Conservation (phyloP, 768 basidiomycete genomes). For the Chalciporus pseudorubinellus region DNA sequence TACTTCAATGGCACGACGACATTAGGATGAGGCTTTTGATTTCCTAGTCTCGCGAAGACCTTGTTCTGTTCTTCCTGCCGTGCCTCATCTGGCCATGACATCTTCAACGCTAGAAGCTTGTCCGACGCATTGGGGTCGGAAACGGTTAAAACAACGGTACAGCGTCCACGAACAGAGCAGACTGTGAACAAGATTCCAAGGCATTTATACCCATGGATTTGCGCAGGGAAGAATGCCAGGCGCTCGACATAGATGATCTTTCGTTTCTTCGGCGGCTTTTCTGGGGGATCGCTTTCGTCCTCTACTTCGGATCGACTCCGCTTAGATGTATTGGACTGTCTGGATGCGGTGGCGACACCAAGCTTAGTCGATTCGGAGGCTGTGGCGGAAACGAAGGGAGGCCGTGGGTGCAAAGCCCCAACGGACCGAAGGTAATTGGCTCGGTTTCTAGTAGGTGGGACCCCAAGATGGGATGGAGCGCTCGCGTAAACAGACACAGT, state of each 20-base stretch:
- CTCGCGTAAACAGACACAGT: no score
- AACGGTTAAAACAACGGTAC: constrained; percentile 8
- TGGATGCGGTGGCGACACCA: no score
- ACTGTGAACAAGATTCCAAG: constrained; percentile 7
- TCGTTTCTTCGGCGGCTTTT: neutral
- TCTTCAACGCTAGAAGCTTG: neutral
- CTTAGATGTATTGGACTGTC: no score
- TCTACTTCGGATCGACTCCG: no score
- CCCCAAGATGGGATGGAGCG: no score
- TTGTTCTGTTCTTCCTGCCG: neutral
- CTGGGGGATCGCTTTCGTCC: no score
- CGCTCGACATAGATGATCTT: neutral
- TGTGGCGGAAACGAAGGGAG: no score
- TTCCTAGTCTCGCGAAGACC: neutral
- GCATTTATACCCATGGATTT: constrained; percentile 3
- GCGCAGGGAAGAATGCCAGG: neutral
- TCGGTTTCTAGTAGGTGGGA: no score
- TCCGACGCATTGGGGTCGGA: neutral
- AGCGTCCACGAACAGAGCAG: constrained; percentile 12
- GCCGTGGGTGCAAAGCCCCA: no score
- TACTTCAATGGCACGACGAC: constrained; percentile 1
- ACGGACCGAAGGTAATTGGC: no score
- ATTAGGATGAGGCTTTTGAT: neutral
- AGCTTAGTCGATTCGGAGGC: no score
- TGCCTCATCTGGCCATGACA: constrained; percentile 11